Percentiles rank a stretch among this genome's conserved stretches.
Evolutionary conservation across 768 basidiomycete species (phyloP).

Genomic region (Leccinum fibrillosum): DNA sequence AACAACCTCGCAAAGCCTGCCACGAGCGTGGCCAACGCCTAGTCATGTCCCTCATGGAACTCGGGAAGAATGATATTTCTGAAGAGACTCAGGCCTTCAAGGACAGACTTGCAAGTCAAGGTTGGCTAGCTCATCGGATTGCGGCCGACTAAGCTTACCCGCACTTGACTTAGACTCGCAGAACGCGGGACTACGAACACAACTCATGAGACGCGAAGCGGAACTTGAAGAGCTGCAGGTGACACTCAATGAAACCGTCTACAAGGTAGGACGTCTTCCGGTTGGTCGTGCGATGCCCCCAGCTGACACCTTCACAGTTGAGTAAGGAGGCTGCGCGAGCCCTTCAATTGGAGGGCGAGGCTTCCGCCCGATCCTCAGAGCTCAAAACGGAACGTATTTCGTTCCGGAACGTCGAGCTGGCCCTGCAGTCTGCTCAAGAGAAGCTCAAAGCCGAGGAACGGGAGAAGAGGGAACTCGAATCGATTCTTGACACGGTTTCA

Average conservation of each 20-base stretch:
- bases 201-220: slow-evolving; percentile 34
- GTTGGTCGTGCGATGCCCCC: not conserved
- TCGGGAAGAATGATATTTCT: slow-evolving; percentile 39
- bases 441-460: slow-evolving; percentile 50
- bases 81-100: slow-evolving; percentile 37
- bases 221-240: slow-evolving; percentile 35
- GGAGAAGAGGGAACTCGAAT: slow-evolving; percentile 52
- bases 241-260: slow-evolving; percentile 34
- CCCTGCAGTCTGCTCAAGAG: slow-evolving; percentile 46
- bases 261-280: slow-evolving; percentile 29
- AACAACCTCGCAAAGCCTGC: slow-evolving; percentile 14
- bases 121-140: slow-evolving; percentile 19
- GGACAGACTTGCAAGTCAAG: slow-evolving; percentile 36
- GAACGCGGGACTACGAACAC: slow-evolving; percentile 32
- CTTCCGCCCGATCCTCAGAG: slow-evolving; percentile 49
- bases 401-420: slow-evolving; percentile 49
- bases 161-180: slow-evolving; percentile 30
- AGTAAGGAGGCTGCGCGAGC: slow-evolving; percentile 54
- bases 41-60: slow-evolving; percentile 37
- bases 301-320: slow-evolving; percentile 39
- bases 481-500: slow-evolving; percentile 53
- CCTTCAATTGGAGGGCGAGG: slow-evolving; percentile 50
- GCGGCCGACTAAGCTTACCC: slow-evolving; percentile 4
- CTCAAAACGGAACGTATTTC: slow-evolving; percentile 52
- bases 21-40: not conserved